Percentiles rank a stretch among this genome's conserved stretches.
phyloP scores from a whole-genome alignment of 257 asterid species.

The Scutellaria baicalensis region DNA sequence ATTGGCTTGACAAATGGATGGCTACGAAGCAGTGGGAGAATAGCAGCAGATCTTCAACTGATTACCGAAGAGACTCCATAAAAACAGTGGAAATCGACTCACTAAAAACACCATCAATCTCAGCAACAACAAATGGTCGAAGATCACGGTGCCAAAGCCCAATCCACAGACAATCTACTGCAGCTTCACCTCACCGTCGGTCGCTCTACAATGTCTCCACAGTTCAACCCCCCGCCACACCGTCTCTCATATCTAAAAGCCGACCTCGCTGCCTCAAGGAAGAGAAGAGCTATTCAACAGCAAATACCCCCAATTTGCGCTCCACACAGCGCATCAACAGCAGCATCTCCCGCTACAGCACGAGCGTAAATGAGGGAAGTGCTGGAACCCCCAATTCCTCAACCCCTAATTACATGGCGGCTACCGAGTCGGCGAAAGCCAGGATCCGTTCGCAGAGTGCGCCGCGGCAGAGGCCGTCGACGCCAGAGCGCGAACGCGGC shows the following conservation, averaged over 20 bases:
- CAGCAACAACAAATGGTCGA: slow-evolving; percentile 25
- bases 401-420: slow-evolving; percentile 84
- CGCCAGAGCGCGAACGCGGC: slow-evolving; percentile 74
- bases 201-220: slow-evolving; percentile 18
- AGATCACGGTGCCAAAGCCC: slow-evolving; percentile 62
- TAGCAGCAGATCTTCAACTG: slow-evolving; percentile 57
- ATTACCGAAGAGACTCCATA: slow-evolving; percentile 56
- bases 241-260: slow-evolving; percentile 30
- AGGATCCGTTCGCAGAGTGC: slow-evolving; percentile 79
- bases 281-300: slow-evolving; percentile 67
- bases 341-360: slow-evolving; percentile 29
- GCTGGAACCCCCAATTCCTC: slow-evolving; percentile 15
- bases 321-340: slow-evolving; percentile 35
- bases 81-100: slow-evolving; percentile 78
- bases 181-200: slow-evolving; percentile 38
- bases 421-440: slow-evolving; percentile 85
- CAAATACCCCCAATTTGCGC: slow-evolving; percentile 72
- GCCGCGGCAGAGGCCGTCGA: slow-evolving; percentile 72
- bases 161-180: slow-evolving; percentile 29
- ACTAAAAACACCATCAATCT: slow-evolving; percentile 13
- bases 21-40: slow-evolving; percentile 54
- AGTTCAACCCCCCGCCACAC: slow-evolving; percentile 41
- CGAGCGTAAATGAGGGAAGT: slow-evolving; percentile 10
- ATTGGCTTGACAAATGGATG: slow-evolving; percentile 64
- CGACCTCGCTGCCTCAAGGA: slow-evolving; percentile 43